Conservation (phyloP, 1,284 basidiomycete genomes). For the Fistulina hepatica region DNA sequence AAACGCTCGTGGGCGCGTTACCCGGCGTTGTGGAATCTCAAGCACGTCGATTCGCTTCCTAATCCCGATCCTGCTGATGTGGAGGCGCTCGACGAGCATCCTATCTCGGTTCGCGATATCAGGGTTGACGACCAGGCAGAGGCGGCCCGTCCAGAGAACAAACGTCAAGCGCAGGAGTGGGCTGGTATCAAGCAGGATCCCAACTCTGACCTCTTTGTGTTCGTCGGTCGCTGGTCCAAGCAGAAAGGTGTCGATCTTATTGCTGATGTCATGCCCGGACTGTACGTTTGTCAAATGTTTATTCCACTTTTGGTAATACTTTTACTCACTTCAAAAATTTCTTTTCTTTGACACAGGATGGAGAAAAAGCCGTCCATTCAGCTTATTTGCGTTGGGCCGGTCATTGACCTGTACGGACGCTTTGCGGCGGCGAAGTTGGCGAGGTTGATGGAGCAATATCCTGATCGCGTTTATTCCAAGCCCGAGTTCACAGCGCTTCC, state of each 20-base stretch:
- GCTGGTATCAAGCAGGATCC: constrained; percentile 85
- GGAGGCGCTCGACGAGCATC: constrained; percentile 74
- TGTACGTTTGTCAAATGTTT: no score
- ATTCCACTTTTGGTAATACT: no score
- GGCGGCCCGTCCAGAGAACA: constrained; percentile 77
- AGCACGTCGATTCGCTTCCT: constrained; percentile 85
- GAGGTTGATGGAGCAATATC: constrained; percentile 85
- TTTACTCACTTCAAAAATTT: constrained; percentile 2
- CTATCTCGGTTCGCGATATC: constrained; percentile 60
- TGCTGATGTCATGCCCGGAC: constrained; percentile 80
- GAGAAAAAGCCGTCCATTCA: constrained; percentile 81
- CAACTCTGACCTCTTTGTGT: constrained; percentile 80
- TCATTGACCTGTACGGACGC: constrained; percentile 86
- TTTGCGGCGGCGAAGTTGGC: constrained; percentile 88
- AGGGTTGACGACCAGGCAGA: constrained; percentile 73
- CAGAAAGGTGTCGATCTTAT: constrained; percentile 92
- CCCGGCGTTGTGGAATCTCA: constrained; percentile 85
- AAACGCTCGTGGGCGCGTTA: constrained; percentile 92
- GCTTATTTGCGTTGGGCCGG: constrained; percentile 78
- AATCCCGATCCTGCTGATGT: constrained; percentile 91
- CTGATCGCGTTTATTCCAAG: constrained; percentile 84
- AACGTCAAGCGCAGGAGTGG: constrained; percentile 89
- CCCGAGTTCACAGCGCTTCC: constrained; percentile 88
- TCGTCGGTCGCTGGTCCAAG: constrained; percentile 92
- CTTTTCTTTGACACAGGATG: constrained; percentile 34